Base-by-base conservation (phyloP, 164 flowering plant species). In the Malania oleifera region DNA sequence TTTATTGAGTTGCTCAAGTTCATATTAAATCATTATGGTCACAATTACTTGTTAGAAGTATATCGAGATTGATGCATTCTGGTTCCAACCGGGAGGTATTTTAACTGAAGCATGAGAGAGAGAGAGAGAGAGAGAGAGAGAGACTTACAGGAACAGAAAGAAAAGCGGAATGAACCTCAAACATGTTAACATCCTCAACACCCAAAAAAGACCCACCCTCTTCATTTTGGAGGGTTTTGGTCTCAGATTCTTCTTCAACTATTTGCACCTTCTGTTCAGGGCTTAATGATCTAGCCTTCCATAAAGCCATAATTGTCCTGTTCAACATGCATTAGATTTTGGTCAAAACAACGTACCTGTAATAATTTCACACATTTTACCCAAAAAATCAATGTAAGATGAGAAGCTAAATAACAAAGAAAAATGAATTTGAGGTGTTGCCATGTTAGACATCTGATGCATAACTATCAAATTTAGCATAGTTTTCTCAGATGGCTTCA, bases 301-400 rank as follows among this genome's bases (percentile, higher is more conserved):
- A 89, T 1, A 93, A 76, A 52, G 97, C 97, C 91, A 86, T 86
- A 68, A 93, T 87, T 61, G 96, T 93, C 82, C 98, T 89, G 69
- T 67, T 19, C 56, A 28, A n/a, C 35, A 60, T 5, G 22, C 35
- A 69, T 29, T n/a, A 59, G 7, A 37, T 13, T 31, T 44, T 47
- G 17, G 39, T 52, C 54, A 59, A 57, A 26, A 44, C 14, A 43
- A 11, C 12, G 20, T 10, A 40, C 41, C 19, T n/a, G 19, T 7
- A 13, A 51, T 6, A 15, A 28, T 51, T 31, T 20, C 43, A 54
- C 39, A 19, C 20, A 20, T 12, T 14, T 7, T 34, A 23, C 44
- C 27, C 19, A 47, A 9, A n/a, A n/a, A n/a, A n/a, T n/a, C n/a
- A n/a, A n/a, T n/a, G n/a, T n/a, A n/a, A n/a, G n/a, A n/a, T n/a